Base-by-base conservation (phyloP, 2,329 filamentous ascomycete genomes). In the Lasiodiplodia citricola region DNA sequence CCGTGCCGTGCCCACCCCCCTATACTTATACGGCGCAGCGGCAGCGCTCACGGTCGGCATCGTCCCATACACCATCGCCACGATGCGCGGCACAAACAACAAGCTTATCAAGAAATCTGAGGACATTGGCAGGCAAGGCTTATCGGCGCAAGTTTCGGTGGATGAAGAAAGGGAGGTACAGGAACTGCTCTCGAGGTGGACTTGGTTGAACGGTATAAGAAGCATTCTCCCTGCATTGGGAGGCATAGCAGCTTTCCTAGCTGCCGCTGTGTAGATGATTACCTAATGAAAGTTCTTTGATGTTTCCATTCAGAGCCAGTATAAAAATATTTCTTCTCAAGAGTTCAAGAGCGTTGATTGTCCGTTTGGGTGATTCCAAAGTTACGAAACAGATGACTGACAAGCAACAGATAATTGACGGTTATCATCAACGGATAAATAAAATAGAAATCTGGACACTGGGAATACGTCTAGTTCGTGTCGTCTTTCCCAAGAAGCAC, bases 401-500 rank as follows among this genome's bases (percentile, higher is more conserved):
- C 28, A 28, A 28, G 5, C 28, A 28, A 28, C 28, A 28, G 4
- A 28, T 1, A 28, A 28, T 28, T 28, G 28, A 28, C 6, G 28
- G 1, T 7, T 28, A 28, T 28, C 28, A 28, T 28, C 28, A 1
- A 28, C 28, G 6, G 25, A 35, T 10, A 35, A 35, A 35, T 8
- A 35, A 1, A 10, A 35, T 10, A 10, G 7, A 10, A 10, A 8
- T 35, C 31, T 10, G 2, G 31, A 8, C 10, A 10, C 31, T 8
- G 3, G 31, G 0, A 35, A 47, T n/a, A 11, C 13, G n/a, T 47
- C 44, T 47, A 47, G n/a, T 47, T n/a, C 10, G 21, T 18, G 18
- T 56, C 23, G 25, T 35, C 47, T 44, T 67, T 47, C 47, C 11
- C 56, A 47, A 44, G 56, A 47, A 68, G 35, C 31, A 56, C 66